A percentile compares a stretch with the other conserved stretches of the same genome.
phyloP scores from a whole-genome alignment of 106 monocot genomes.

The Acorus calamus region DNA sequence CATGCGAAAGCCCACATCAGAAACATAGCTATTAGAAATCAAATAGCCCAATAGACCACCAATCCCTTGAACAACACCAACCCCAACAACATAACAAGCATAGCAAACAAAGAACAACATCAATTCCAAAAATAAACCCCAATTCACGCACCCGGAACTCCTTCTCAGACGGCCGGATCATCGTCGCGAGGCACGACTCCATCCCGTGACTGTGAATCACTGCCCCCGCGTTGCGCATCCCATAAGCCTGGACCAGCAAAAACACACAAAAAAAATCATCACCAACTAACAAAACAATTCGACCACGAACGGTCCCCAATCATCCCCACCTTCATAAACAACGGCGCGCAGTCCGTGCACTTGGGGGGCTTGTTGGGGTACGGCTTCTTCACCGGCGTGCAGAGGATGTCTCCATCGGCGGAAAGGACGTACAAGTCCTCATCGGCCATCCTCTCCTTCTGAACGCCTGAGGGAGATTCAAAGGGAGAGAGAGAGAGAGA shows the following conservation, averaged over 20 bases:
- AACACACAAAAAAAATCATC: not conserved
- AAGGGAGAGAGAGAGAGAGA: too few species aligned
- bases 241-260: slow-evolving; percentile 52
- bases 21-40: too few species aligned
- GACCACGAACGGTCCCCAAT: too few species aligned
- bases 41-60: too few species aligned
- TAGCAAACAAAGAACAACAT: not conserved
- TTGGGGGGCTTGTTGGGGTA: slow-evolving; percentile 65
- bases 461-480: slow-evolving; percentile 47
- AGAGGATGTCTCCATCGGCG: slow-evolving; percentile 41
- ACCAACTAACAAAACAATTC: not conserved
- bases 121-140: not conserved
- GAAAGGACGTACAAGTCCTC: slow-evolving; percentile 95
- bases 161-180: slow-evolving; percentile 69
- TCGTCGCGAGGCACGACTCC: slow-evolving; percentile 85
- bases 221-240: slow-evolving; percentile 83
- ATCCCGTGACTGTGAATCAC: slow-evolving; percentile 98
- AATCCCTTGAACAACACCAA: too few species aligned
- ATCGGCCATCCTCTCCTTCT: slow-evolving; percentile 93
- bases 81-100: too few species aligned
- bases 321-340: slow-evolving; percentile 75
- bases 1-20: too few species aligned
- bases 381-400: slow-evolving; percentile 34
- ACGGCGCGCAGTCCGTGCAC: slow-evolving; percentile 80
- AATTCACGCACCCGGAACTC: slow-evolving; percentile 57